Evolutionary conservation across 2,329 filamentous ascomycete species (phyloP).

Genomic region (Ceratocystis smalleyi): DNA sequence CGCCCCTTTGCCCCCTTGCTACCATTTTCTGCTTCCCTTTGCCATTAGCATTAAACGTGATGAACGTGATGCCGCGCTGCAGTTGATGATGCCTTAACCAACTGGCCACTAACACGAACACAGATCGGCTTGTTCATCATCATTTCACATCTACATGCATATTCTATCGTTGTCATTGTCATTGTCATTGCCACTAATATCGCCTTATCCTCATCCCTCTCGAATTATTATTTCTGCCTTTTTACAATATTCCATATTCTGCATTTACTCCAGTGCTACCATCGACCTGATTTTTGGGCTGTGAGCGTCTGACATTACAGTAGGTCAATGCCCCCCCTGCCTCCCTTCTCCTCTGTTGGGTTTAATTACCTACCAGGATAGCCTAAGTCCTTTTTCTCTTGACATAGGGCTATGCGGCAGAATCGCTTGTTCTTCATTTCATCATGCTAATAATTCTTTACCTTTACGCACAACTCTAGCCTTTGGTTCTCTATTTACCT

Average conservation of each 20-base stretch:
- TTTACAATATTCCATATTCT: neutral
- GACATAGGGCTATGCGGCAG: neutral
- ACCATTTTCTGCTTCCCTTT: neutral
- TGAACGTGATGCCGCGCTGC: too few species aligned
- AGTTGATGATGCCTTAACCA: too few species aligned
- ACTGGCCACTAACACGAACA: too few species aligned
- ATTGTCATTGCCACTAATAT: too few species aligned
- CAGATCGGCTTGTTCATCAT: too few species aligned
- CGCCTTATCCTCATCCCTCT: too few species aligned
- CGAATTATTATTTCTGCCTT: too few species aligned
- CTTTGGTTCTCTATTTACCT: neutral
- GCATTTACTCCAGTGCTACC: neutral
- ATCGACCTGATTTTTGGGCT: neutral
- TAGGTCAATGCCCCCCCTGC: neutral
- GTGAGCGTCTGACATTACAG: neutral
- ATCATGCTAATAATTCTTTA: neutral
- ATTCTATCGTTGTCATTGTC: too few species aligned
- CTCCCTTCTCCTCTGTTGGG: neutral
- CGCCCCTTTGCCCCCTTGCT: neutral
- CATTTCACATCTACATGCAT: too few species aligned
- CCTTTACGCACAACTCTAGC: neutral
- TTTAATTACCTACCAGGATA: neutral
- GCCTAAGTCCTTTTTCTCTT: neutral
- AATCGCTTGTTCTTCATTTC: neutral
- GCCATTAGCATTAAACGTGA: too few species aligned